phyloP scores from a whole-genome alignment of 75 land plant genomes.

The Picea glauca region DNA sequence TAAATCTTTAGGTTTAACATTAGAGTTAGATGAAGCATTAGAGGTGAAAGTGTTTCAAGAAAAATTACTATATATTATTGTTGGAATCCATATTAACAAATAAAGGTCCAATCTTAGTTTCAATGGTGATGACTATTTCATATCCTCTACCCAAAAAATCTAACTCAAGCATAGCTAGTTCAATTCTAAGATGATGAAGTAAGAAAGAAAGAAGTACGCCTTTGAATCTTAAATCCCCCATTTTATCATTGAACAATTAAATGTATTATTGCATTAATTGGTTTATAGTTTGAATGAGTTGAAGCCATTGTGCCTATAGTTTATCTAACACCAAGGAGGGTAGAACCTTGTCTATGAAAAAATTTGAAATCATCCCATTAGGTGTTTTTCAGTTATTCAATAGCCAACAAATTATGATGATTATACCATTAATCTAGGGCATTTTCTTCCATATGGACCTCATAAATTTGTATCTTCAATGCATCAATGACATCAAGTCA shows the following conservation, averaged over 20 bases:
- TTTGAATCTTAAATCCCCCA: not conserved
- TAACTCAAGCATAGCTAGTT: not conserved
- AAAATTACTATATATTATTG: too few relatives aligned
- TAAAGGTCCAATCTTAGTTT: not conserved
- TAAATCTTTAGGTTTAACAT: not conserved
- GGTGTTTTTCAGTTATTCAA: not conserved
- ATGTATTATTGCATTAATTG: not conserved
- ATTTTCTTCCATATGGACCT: not conserved
- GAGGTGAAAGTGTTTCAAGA: too few relatives aligned
- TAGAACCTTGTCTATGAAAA: not conserved
- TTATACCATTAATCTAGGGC: not conserved
- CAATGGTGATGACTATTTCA: not conserved
- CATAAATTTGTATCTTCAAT: not conserved
- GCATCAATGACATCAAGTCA: not conserved
- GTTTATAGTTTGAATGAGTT: not conserved
- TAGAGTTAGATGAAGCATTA: too few relatives aligned
- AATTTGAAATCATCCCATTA: too few relatives aligned
- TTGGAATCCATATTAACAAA: too few relatives aligned
- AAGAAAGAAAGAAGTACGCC: not conserved
- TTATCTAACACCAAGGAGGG: not conserved
- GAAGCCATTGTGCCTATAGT: not conserved
- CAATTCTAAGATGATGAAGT: not conserved
- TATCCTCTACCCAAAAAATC: not conserved
- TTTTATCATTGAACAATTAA: not conserved
- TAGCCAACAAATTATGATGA: not conserved